phyloP scores from a whole-genome alignment of 2,329 filamentous ascomycete species.

The Trichoderma sp. region DNA sequence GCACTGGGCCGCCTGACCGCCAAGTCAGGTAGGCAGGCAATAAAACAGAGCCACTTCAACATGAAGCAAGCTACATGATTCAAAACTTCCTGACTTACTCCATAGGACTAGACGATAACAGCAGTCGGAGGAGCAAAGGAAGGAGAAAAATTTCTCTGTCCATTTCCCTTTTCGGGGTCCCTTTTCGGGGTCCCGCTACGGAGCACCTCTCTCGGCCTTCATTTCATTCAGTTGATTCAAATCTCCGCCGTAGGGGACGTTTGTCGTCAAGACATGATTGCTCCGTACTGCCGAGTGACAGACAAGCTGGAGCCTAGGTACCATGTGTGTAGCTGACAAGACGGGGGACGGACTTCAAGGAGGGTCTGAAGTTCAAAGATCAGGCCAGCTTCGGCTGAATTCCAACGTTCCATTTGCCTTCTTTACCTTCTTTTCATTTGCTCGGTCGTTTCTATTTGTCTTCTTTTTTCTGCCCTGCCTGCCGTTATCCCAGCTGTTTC shows the following conservation, averaged over 20 bases:
- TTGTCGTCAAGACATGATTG: background rate
- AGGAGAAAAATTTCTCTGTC: background rate
- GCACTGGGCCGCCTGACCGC: conserved; percentile 19
- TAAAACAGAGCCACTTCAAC: background rate
- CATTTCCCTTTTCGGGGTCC: conserved; percentile 1
- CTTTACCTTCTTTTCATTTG: background rate
- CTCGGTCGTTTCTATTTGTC: background rate
- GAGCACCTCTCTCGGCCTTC: background rate
- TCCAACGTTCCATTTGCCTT: too few relatives aligned
- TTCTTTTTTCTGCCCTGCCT: background rate
- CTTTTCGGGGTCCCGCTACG: conserved; percentile 8
- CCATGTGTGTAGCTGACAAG: too few relatives aligned
- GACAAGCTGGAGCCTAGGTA: too few relatives aligned
- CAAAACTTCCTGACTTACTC: background rate
- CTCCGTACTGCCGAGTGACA: background rate
- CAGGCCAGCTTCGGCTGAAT: too few relatives aligned
- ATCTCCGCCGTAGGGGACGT: too few relatives aligned
- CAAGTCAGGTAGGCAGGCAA: background rate
- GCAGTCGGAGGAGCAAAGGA: background rate
- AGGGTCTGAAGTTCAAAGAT: too few relatives aligned
- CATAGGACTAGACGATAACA: background rate
- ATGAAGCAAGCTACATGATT: background rate
- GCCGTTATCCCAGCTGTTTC: background rate
- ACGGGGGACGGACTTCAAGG: too few relatives aligned
- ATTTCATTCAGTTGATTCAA: background rate